Conservation (phyloP, 345 rosid genomes). For the Acer yangbiense region DNA sequence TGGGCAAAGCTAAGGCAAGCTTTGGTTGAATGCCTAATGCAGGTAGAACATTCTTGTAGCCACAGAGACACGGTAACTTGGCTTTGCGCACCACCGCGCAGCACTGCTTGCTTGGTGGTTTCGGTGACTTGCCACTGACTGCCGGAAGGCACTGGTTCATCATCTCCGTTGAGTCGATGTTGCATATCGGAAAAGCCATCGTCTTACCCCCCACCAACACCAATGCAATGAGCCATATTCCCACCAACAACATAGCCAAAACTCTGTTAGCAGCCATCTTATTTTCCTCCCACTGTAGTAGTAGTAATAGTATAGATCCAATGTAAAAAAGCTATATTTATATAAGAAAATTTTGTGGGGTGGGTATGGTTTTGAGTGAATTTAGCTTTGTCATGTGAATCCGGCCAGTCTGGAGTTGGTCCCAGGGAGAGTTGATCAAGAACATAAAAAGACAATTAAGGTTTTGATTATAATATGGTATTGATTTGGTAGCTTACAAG, state of each 20-base stretch:
- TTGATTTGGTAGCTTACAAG: constrained; percentile 1
- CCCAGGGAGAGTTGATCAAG: constrained; percentile 14
- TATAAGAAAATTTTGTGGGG: too few relatives aligned
- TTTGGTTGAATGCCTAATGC: constrained; percentile 43
- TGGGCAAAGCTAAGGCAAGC: constrained; percentile 46
- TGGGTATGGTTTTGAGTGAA: neutral
- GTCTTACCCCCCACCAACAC: constrained; percentile 19
- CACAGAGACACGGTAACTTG: constrained; percentile 51
- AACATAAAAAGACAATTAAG: neutral
- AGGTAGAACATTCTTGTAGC: constrained; percentile 46
- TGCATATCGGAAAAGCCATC: constrained; percentile 32
- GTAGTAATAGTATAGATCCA: neutral
- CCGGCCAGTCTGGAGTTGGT: constrained; percentile 17
- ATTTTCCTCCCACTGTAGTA: neutral
- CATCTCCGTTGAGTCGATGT: constrained; percentile 37
- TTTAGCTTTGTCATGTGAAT: constrained; percentile 25
- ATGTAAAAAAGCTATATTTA: too few relatives aligned
- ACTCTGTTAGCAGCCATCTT: constrained; percentile 7
- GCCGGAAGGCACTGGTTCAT: constrained; percentile 50
- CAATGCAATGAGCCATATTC: constrained; percentile 22
- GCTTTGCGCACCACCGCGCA: constrained; percentile 41
- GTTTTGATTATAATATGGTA: constrained; percentile 6
- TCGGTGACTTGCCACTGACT: constrained; percentile 44
- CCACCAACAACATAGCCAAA: constrained; percentile 15
- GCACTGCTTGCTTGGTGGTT: constrained; percentile 44